These are phyloP conservation scores for Nasturtium officinale DNA, from an alignment of 345 rosid genomes.

Conservation along the genomic window DNA sequence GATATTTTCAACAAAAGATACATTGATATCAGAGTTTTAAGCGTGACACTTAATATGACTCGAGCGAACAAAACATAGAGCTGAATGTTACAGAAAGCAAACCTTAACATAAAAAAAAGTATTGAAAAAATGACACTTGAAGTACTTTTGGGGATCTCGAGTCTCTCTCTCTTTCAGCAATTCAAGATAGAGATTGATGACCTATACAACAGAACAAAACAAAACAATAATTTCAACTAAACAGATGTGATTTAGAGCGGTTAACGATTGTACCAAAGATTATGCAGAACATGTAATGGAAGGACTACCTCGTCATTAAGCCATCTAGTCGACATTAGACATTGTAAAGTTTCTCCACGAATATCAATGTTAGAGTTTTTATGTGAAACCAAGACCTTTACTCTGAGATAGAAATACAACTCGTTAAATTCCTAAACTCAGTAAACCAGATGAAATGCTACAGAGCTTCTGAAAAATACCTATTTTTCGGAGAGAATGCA, in stretches of 20 bases:
- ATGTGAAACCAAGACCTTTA: slow-evolving; percentile 58
- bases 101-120: slow-evolving; percentile 97
- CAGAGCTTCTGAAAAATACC: slow-evolving; percentile 48
- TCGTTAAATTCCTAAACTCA: slow-evolving; percentile 8
- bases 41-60: neutral
- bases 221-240: no score
- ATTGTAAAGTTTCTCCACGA: neutral
- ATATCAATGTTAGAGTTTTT: slow-evolving; percentile 49
- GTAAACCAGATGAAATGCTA: neutral
- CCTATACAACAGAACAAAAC: slow-evolving; percentile 54
- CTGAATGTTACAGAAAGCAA: no score
- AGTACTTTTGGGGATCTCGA: slow-evolving; percentile 71
- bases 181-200: slow-evolving; percentile 78
- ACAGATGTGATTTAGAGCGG: neutral
- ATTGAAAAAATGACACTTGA: slow-evolving; percentile 88
- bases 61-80: no score
- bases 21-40: neutral
- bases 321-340: neutral
- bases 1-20: neutral
- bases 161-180: slow-evolving; percentile 88
- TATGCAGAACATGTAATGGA: neutral
- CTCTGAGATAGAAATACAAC: slow-evolving; percentile 46
- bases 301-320: neutral
- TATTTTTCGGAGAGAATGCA: slow-evolving; percentile 53
- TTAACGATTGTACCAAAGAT: neutral